phyloP scores from a whole-genome alignment of 1,139 yeast species.

The Diutina scorzettiae region DNA sequence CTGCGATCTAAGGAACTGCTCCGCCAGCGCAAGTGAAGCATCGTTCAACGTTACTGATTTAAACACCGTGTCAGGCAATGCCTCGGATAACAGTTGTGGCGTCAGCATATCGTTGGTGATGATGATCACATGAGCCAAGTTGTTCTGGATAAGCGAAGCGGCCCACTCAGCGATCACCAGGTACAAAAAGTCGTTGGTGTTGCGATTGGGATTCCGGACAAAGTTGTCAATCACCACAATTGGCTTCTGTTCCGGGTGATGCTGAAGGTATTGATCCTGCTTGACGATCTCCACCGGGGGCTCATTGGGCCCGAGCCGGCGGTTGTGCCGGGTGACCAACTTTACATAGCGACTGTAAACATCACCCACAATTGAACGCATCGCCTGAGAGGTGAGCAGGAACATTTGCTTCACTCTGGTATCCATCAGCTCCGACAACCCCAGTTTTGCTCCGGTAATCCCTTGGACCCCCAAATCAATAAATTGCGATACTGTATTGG shows the following conservation, averaged over 20 bases:
- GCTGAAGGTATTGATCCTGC: constrained; percentile 75
- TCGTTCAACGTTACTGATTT: constrained; percentile 67
- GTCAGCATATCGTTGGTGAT: constrained; percentile 80
- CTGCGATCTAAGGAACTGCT: constrained; percentile 57
- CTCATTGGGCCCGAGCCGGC: constrained; percentile 6
- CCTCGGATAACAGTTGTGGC: constrained; percentile 50
- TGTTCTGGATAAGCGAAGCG: constrained; percentile 58
- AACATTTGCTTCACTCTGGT: constrained; percentile 76
- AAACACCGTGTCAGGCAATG: constrained; percentile 81
- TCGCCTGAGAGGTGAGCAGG: constrained; percentile 57
- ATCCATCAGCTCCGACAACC: constrained; percentile 77
- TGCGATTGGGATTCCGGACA: constrained; percentile 40
- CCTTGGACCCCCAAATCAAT: constrained; percentile 84
- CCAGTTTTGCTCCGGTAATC: constrained; percentile 88
- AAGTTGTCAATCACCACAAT: constrained; percentile 75
- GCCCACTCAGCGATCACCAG: constrained; percentile 85
- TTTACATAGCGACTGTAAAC: neutral
- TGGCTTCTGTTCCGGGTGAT: constrained; percentile 80
- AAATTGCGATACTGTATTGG: constrained; percentile 66
- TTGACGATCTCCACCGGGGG: constrained; percentile 20
- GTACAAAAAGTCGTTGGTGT: constrained; percentile 50
- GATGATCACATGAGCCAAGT: constrained; percentile 80
- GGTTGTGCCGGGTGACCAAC: neutral
- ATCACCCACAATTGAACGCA: constrained; percentile 24
- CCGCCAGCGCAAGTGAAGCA: constrained; percentile 64